These are phyloP conservation scores for Taiozyma sp. DNA, from an alignment of 1,139 yeast genomes.

Conservation along the genomic window DNA sequence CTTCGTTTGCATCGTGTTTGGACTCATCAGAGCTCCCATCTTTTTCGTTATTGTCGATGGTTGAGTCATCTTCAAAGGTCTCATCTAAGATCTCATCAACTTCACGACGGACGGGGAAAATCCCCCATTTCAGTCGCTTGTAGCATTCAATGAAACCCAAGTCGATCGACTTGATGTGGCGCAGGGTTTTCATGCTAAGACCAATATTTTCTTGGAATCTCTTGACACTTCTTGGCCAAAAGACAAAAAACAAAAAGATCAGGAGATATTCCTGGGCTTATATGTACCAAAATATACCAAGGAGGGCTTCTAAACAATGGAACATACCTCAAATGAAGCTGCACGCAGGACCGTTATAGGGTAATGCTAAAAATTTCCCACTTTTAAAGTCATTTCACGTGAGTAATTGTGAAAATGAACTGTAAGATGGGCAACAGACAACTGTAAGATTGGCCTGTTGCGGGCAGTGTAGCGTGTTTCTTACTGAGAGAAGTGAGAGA, in stretches of 20 bases:
- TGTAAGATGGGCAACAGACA: background rate
- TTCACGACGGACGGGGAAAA: slow-evolving; percentile 2
- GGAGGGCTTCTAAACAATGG: background rate
- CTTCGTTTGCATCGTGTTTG: background rate
- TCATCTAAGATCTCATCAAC: slow-evolving; percentile 3
- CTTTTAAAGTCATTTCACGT: background rate
- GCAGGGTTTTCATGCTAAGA: background rate
- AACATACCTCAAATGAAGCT: background rate
- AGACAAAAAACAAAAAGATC: background rate
- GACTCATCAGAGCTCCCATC: background rate
- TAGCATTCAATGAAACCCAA: background rate
- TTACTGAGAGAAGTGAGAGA: too few relatives aligned
- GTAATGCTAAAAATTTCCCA: background rate
- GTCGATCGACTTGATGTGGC: background rate
- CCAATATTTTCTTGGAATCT: background rate
- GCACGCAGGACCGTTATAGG: background rate
- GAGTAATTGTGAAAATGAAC: background rate
- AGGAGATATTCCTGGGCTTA: background rate
- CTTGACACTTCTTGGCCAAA: background rate
- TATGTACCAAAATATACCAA: too few relatives aligned
- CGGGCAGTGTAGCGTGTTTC: too few relatives aligned
- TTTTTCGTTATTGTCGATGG: background rate
- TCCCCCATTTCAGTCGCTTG: slow-evolving; percentile 3
- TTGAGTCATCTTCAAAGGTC: background rate
- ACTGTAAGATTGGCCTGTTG: background rate